These are phyloP conservation scores for Ceriops tagal DNA, from an alignment of 345 rosid species.

Conservation along the genomic window DNA sequence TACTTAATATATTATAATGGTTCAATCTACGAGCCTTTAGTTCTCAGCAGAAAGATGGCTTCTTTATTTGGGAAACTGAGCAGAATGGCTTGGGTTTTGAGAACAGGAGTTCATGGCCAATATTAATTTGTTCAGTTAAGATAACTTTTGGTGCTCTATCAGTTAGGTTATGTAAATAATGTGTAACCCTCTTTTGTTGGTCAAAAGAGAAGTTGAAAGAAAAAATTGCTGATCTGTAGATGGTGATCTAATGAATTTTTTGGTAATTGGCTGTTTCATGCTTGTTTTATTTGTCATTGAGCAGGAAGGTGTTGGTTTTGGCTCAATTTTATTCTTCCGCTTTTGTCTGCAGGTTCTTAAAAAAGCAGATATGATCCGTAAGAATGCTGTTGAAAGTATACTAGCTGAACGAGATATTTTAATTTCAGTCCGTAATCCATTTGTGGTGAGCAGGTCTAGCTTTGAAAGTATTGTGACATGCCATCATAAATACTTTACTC, in stretches of 20 bases:
- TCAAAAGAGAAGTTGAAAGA: too few species aligned
- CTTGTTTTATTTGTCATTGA: background rate
- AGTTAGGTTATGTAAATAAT: too few species aligned
- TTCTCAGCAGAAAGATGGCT: too few species aligned
- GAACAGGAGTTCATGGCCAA: too few species aligned
- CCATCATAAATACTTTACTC: slow-evolving; percentile 17
- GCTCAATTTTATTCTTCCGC: slow-evolving; percentile 13
- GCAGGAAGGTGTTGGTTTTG: background rate
- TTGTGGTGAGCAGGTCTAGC: slow-evolving; percentile 90
- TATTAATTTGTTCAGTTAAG: too few species aligned
- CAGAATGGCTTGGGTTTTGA: too few species aligned
- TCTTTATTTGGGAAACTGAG: too few species aligned
- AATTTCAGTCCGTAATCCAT: slow-evolving; percentile 97
- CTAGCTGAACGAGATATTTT: slow-evolving; percentile 99
- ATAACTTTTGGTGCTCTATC: too few species aligned
- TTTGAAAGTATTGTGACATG: slow-evolving; percentile 26
- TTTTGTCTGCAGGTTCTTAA: slow-evolving; percentile 70
- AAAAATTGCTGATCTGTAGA: background rate
- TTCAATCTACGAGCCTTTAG: too few species aligned
- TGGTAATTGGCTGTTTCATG: background rate
- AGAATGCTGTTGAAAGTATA: slow-evolving; percentile 99
- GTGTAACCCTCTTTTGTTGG: too few species aligned
- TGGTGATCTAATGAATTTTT: background rate
- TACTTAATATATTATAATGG: background rate
- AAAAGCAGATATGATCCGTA: slow-evolving; percentile 98